Evolutionary conservation across 2,329 filamentous ascomycete genomes (phyloP).

Genomic region (Neurospora sp.): DNA sequence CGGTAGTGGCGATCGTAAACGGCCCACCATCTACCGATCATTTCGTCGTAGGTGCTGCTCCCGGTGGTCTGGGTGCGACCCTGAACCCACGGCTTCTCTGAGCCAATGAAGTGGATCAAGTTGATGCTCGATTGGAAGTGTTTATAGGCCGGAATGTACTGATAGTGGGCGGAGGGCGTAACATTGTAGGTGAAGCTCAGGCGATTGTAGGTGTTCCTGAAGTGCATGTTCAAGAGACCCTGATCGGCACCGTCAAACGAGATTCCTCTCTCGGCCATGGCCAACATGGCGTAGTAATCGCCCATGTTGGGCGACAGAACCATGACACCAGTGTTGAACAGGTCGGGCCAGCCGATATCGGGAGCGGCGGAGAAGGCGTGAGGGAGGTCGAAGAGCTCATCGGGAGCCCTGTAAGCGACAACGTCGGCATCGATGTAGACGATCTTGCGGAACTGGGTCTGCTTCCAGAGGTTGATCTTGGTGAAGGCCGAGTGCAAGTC

Average conservation of each 20-base stretch:
- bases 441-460: constrained; percentile 80
- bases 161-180: constrained; percentile 92
- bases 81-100: constrained; percentile 78
- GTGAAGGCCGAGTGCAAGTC: constrained; percentile 92
- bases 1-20: constrained; percentile 84
- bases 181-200: constrained; percentile 95
- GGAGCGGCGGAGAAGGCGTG: constrained; percentile 63
- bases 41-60: constrained; percentile 64
- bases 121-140: constrained; percentile 87
- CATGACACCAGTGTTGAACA: constrained; percentile 98
- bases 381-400: constrained; percentile 72
- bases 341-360: constrained; percentile 95
- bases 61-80: constrained; percentile 46
- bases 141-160: constrained; percentile 89
- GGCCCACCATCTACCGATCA: constrained; percentile 85
- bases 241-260: constrained; percentile 98
- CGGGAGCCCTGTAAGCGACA: constrained; percentile 79
- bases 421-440: constrained; percentile 94
- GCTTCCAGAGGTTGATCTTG: constrained; percentile 90
- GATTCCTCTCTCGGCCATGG: constrained; percentile 74
- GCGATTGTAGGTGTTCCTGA: constrained; percentile 71
- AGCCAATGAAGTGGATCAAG: constrained; percentile 89
- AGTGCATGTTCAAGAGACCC: constrained; percentile 91
- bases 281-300: constrained; percentile 76
- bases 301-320: constrained; percentile 76